A percentile compares a stretch with the other conserved stretches of the same genome.
Evolutionary conservation across 768 basidiomycete genomes (phyloP).

Genomic region (Rhodotorula paludigena): DNA sequence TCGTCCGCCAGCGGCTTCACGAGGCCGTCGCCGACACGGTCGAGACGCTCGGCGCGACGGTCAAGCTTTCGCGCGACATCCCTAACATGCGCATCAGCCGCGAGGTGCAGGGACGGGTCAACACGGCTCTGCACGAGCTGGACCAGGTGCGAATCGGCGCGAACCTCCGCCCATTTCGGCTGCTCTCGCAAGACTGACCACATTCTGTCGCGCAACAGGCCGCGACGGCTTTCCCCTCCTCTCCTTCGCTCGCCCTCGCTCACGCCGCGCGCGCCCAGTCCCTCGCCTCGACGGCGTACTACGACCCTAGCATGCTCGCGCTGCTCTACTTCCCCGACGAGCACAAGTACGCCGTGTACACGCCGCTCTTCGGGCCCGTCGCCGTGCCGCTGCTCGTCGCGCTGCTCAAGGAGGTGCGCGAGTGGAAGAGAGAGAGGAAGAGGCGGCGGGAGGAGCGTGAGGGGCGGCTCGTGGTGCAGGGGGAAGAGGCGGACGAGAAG

Average conservation of each 20-base stretch:
- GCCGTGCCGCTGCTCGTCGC: conserved; percentile 75
- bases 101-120: conserved; percentile 68
- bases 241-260: conserved; percentile 49
- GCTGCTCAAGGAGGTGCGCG: conserved; percentile 55
- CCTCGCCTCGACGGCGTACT: conserved; percentile 80
- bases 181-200: too few relatives aligned
- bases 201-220: not conserved
- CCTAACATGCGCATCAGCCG: conserved; percentile 85
- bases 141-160: conserved; percentile 59
- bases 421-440: conserved; percentile 17
- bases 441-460: not conserved
- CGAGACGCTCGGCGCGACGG: conserved; percentile 75
- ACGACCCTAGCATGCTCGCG: conserved; percentile 93
- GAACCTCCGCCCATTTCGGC: too few relatives aligned
- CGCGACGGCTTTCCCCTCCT: not conserved
- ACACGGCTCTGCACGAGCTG: conserved; percentile 64
- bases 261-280: conserved; percentile 62
- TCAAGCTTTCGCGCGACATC: conserved; percentile 76
- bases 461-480: not conserved
- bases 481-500: not conserved
- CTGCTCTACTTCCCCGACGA: conserved; percentile 95
- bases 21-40: conserved; percentile 65
- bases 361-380: conserved; percentile 86
- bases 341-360: conserved; percentile 95
- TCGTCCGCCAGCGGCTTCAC: conserved; percentile 63